phyloP scores from a whole-genome alignment of 805 yeast genomes.

The Ogataea thermomethanolica region DNA sequence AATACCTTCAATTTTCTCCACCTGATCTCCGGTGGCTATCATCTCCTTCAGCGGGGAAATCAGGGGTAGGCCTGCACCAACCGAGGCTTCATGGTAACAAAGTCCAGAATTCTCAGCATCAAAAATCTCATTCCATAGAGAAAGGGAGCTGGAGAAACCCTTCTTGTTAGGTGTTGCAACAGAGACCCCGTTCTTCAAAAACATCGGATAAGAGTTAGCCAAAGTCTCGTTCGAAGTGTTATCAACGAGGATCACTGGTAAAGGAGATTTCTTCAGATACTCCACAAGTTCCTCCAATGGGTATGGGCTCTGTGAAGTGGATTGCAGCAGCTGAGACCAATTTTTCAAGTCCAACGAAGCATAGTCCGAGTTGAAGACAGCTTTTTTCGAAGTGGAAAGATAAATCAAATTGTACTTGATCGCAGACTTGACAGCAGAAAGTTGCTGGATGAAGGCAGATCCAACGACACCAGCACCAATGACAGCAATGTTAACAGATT shows the following conservation, averaged over 20 bases:
- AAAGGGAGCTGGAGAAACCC: conserved; percentile 80
- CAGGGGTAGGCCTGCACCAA: conserved; percentile 97
- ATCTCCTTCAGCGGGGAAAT: conserved; percentile 85
- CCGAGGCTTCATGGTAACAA: conserved; percentile 97
- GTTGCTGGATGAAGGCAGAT: conserved; percentile 81
- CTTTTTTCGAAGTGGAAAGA: conserved; percentile 70
- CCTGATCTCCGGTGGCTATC: conserved; percentile 88
- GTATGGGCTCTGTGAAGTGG: conserved; percentile 48
- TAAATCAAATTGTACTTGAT: conserved; percentile 74
- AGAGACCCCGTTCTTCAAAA: conserved; percentile 75
- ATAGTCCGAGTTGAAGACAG: conserved; percentile 67
- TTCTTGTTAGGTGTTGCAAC: conserved; percentile 98
- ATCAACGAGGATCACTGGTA: conserved; percentile 84
- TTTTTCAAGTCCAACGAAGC: conserved; percentile 60
- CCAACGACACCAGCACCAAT: conserved; percentile 96
- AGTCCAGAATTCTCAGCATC: conserved; percentile 59
- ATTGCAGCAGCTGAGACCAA: conserved; percentile 50
- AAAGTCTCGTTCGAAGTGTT: conserved; percentile 84
- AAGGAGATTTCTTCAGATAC: conserved; percentile 61
- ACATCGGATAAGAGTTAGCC: conserved; percentile 73
- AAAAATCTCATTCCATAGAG: conserved; percentile 76
- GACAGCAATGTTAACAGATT: conserved; percentile 62
- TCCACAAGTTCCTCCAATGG: conserved; percentile 55
- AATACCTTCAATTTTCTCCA: conserved; percentile 90
- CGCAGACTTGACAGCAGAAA: conserved; percentile 54